Evolutionary conservation across 139 green algal species (phyloP), one percentile per base, ranked within the genome.

Genomic region (Chara braunii): DNA sequence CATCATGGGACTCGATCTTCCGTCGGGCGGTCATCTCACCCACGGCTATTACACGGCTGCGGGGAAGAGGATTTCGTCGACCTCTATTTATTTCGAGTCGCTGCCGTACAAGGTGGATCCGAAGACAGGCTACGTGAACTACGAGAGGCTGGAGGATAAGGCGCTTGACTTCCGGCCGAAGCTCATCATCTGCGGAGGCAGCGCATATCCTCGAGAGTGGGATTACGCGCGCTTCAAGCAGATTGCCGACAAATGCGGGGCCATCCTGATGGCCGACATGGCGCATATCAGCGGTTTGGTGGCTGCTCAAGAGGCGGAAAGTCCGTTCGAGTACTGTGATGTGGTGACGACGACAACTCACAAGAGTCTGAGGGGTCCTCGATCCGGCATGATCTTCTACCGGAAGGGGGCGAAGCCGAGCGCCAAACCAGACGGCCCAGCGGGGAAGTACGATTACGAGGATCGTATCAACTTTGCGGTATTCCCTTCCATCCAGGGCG

Each of bases 21-120:
- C 87, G 37, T 82, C 56, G 14, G 87, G 87, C 3, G 87, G 87
- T n/a, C 87, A 94, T 59, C 73, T 94, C 33, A 94, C 86, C 3
- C 87, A 94, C 66, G 87, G 87, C 36, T 96, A 94, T 80, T 95
- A 95, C 79, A 95, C 86, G 34, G 82, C 80, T 36, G 59, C 71
- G 23, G 87, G 86, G 24, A 93, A 91, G 78, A 88, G 87, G 64
- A 86, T 94, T 55, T 90, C 83, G 1, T 85, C 85, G 61, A 90
- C 87, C 43, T 90, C 83, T 43, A 94, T 94, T 56, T 94, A 85
- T 55, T 94, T 94, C 61, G 80, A 92, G 37, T 73, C 71, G 7
- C 35, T 82, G 14, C 71, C 75, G 14, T 82, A 82, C 61, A 96
- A 95, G 85, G 84, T 97, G 1, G 72, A 95, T 70, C 72, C 75